Conservation (phyloP, 75 land plant species). For the Isoetes taiwanensis region DNA sequence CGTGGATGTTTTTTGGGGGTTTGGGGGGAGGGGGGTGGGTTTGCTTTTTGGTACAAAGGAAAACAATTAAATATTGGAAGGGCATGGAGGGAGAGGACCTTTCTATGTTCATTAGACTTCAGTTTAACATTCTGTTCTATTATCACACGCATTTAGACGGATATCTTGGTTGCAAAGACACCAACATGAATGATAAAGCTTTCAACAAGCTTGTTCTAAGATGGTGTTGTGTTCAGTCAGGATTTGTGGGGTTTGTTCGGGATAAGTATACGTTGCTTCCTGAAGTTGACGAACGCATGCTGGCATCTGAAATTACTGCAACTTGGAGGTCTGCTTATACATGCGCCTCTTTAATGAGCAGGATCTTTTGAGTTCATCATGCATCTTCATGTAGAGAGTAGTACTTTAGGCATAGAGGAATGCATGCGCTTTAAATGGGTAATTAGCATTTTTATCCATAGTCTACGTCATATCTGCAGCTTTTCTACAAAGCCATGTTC, state of each 20-base stretch:
- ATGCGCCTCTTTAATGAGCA: not conserved
- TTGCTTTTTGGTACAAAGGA: too few relatives aligned
- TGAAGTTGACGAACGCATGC: slow-evolving; percentile 77
- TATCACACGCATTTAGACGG: not conserved
- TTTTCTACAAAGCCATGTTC: slow-evolving; percentile 42
- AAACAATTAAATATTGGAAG: not conserved
- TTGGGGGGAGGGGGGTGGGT: too few relatives aligned
- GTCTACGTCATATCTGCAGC: slow-evolving; percentile 43
- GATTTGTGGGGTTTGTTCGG: slow-evolving; percentile 83
- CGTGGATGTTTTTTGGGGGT: too few relatives aligned
- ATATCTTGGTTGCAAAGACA: not conserved
- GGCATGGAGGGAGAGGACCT: not conserved
- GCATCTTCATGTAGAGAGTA: not conserved
- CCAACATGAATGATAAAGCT: not conserved
- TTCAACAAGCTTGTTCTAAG: not conserved
- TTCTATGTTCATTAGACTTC: not conserved
- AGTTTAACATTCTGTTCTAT: not conserved
- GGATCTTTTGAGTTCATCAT: not conserved
- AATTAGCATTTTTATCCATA: not conserved
- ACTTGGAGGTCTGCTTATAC: slow-evolving; percentile 56
- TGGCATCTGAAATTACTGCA: slow-evolving; percentile 75
- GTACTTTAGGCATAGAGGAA: not conserved
- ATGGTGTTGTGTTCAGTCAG: slow-evolving; percentile 63
- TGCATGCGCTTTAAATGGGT: not conserved
- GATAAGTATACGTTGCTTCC: slow-evolving; percentile 74